Base-by-base conservation (phyloP, 2,329 filamentous ascomycete species). In the Didymella exigua region DNA sequence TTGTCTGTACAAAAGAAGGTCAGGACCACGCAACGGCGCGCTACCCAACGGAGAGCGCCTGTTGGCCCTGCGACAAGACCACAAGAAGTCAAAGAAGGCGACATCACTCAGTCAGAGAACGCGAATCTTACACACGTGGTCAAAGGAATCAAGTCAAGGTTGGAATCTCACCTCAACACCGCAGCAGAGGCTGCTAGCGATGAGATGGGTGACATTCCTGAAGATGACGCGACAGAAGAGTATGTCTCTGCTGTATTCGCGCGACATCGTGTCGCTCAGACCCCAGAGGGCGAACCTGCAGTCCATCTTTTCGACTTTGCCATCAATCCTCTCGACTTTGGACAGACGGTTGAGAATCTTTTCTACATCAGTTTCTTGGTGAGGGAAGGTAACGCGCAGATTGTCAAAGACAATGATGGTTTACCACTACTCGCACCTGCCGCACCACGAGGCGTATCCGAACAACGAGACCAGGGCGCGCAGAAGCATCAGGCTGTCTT, bases 281-380 rank as follows among this genome's bases (percentile, higher is more conserved):
- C 82, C 16, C 86, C 38, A 1, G 58, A 86, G 2, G 87, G 87
- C 1, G 90, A 90, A 14, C 26, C 66, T 13, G 67, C 63, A 8
- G 84, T 96, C 3, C 86, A 90, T 44, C 77, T 97, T 11, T 89
- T 97, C 73, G 86, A 89, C 47, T 98, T 97, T 64, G 90, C 92
- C 34, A 84, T 98, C 60, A 96, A 99, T 65, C 95, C 95, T 0
- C 79, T 79, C 33, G 96, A 91, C 0, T 99, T 98, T 67, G 91
- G 91, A 0, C 95, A 99, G 75, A 96, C 92, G 0, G 87, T 99
- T 6, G 95, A 99, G 73, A 99, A 99, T 67, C 81, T 99, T 66
- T 99, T 99, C 75, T 98, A 98, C 72, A 85, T 96, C 64, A 96
- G 91, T 71, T 99, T 99, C 70, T 78, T 99, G 57, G 91, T 98